Evolutionary conservation across 371 early-diverging fungal species (phyloP).

Genomic region (Mortierella sp.): DNA sequence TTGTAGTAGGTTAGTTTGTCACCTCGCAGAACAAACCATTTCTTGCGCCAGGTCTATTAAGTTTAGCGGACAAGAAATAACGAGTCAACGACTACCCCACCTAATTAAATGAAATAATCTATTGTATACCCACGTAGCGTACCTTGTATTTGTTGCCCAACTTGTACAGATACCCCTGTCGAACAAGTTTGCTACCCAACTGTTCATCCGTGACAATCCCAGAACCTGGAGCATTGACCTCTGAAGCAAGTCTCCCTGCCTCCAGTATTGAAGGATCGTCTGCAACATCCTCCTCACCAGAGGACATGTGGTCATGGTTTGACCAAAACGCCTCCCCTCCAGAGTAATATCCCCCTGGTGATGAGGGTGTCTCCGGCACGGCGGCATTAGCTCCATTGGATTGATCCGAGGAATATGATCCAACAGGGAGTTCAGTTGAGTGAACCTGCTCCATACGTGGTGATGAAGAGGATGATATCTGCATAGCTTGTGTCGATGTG

Average conservation of each 20-base stretch:
- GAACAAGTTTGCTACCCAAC: slow-evolving; percentile 63
- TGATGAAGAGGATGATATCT: slow-evolving; percentile 18
- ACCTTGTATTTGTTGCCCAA: slow-evolving; percentile 73
- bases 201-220: slow-evolving; percentile 50
- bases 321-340: slow-evolving; percentile 31
- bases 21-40: slow-evolving; percentile 87
- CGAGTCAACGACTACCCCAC: neutral
- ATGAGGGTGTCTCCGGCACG: slow-evolving; percentile 41
- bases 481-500: slow-evolving; percentile 26
- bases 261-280: slow-evolving; percentile 31
- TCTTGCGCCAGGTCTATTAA: slow-evolving; percentile 78
- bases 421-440: slow-evolving; percentile 8
- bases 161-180: slow-evolving; percentile 79
- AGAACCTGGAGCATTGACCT: slow-evolving; percentile 41
- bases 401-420: slow-evolving; percentile 34
- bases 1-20: slow-evolving; percentile 84
- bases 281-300: slow-evolving; percentile 38
- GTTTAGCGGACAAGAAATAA: neutral
- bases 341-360: slow-evolving; percentile 34
- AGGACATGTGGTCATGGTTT: slow-evolving; percentile 16
- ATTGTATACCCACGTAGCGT: neutral
- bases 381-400: slow-evolving; percentile 7
- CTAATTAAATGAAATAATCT: neutral
- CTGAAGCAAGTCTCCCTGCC: slow-evolving; percentile 34
- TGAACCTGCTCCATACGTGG: slow-evolving; percentile 35